phyloP scores from a whole-genome alignment of 2,329 filamentous ascomycete species.

The Colletotrichum simmondsii region DNA sequence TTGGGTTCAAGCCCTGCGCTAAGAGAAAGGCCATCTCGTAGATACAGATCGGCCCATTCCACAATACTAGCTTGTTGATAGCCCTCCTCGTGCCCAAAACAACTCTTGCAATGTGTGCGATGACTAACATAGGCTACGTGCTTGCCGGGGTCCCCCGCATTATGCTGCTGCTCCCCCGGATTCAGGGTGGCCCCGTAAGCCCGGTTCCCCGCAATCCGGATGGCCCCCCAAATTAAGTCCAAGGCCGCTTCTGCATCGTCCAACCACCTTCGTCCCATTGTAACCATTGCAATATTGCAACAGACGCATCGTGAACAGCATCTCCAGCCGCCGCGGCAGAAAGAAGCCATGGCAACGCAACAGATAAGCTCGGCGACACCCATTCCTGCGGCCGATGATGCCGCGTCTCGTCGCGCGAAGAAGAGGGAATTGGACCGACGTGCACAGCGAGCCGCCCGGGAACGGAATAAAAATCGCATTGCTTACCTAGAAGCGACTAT shows the following conservation, averaged over 20 bases:
- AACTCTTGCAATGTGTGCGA: not conserved
- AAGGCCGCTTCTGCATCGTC: conserved; percentile 4
- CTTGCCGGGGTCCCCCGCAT: not conserved
- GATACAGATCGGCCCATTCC: not conserved
- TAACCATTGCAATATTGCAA: not conserved
- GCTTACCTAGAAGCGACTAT: conserved; percentile 40
- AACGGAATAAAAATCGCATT: conserved; percentile 42
- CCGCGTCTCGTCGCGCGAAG: conserved; percentile 30
- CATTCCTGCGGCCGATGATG: not conserved
- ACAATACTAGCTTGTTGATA: not conserved
- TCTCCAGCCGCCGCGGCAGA: fast-evolving
- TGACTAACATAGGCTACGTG: not conserved
- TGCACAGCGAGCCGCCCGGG: conserved; percentile 40
- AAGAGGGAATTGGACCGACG: conserved; percentile 44
- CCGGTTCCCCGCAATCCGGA: conserved; percentile 9
- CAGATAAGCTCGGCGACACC: not conserved
- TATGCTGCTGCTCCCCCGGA: not conserved
- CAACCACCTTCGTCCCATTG: conserved; percentile 15
- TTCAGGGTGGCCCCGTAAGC: not conserved
- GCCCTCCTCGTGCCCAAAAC: not conserved
- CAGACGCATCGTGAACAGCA: not conserved
- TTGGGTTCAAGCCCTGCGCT: not conserved
- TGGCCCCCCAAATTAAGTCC: not conserved
- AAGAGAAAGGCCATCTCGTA: not conserved
- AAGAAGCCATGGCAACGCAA: not conserved